Percentiles rank a stretch among this genome's conserved stretches.
Conservation (phyloP, 345 rosid genomes). For the Theobroma cacao region DNA sequence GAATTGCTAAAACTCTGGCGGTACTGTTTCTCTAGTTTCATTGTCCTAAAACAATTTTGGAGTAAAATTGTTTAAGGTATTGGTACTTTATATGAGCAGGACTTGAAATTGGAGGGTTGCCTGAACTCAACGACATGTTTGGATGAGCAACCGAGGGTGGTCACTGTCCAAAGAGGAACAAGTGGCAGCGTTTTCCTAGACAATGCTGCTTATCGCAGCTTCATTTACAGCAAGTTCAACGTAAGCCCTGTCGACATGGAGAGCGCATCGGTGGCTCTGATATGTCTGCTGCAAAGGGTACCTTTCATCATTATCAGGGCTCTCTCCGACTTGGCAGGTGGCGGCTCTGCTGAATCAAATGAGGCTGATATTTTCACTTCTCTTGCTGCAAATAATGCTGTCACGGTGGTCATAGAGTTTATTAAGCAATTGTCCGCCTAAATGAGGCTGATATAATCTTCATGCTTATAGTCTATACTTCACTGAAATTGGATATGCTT, state of each 20-base stretch:
- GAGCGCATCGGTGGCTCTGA: slow-evolving; percentile 17
- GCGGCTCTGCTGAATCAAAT: slow-evolving; percentile 19
- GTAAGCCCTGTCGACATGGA: slow-evolving; percentile 23
- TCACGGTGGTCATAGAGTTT: background rate
- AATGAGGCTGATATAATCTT: too few species aligned
- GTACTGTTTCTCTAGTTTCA: too few species aligned
- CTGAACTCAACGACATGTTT: slow-evolving; percentile 18
- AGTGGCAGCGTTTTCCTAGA: slow-evolving; percentile 13
- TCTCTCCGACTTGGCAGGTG: slow-evolving; percentile 23
- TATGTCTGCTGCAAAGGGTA: slow-evolving; percentile 15
- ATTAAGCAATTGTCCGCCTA: background rate
- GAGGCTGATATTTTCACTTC: slow-evolving; percentile 5
- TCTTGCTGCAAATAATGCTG: slow-evolving; percentile 2
- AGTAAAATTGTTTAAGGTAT: too few species aligned
- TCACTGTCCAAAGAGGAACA: slow-evolving; percentile 12
- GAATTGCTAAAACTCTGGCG: slow-evolving; percentile 5
- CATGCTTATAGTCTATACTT: too few species aligned
- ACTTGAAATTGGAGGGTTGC: slow-evolving; percentile 10
- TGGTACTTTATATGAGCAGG: too few species aligned
- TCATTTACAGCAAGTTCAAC: slow-evolving; percentile 10
- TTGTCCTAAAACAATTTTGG: too few species aligned
- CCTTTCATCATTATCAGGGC: slow-evolving; percentile 24
- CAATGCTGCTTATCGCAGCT: slow-evolving; percentile 18
- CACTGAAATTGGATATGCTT: too few species aligned
- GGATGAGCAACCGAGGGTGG: background rate